phyloP scores from a whole-genome alignment of 495 filamentous ascomycete genomes.

The Aspergillus conjunctus region DNA sequence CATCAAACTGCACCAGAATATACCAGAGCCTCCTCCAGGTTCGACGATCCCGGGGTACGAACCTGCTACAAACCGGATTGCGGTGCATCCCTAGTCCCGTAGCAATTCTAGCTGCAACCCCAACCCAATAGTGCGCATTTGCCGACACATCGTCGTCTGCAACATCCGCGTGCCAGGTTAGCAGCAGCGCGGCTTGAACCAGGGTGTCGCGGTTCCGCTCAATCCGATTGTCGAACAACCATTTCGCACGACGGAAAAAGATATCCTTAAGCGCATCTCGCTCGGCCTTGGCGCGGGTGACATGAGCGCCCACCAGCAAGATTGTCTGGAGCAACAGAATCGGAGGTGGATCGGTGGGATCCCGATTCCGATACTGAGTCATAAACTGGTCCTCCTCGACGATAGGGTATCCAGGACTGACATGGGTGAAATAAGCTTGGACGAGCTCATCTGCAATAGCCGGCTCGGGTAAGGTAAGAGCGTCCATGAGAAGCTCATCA shows the following conservation, averaged over 20 bases:
- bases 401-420: conserved; percentile 50
- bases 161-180: conserved; percentile 53
- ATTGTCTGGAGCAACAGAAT: conserved; percentile 50
- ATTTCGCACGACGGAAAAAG: conserved; percentile 52
- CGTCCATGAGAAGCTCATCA: conserved; percentile 52
- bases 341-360: conserved; percentile 48
- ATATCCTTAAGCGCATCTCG: conserved; percentile 49
- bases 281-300: conserved; percentile 43
- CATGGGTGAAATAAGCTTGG: conserved; percentile 48
- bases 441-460: conserved; percentile 50
- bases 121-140: conserved; percentile 54
- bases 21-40: conserved; percentile 54
- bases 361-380: conserved; percentile 50
- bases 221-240: conserved; percentile 51
- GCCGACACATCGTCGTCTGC: conserved; percentile 52
- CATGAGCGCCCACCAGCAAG: conserved; percentile 50
- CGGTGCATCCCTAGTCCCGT: conserved; percentile 55
- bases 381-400: conserved; percentile 52
- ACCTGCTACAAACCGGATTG: conserved; percentile 46
- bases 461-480: conserved; percentile 48
- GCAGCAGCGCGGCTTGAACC: conserved; percentile 48
- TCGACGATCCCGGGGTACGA: conserved; percentile 45
- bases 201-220: conserved; percentile 53
- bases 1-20: conserved; percentile 52
- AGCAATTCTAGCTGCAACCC: conserved; percentile 50